These are phyloP conservation scores for Isabelozyma heimii DNA, from an alignment of 805 yeast genomes.

Conservation along the genomic window DNA sequence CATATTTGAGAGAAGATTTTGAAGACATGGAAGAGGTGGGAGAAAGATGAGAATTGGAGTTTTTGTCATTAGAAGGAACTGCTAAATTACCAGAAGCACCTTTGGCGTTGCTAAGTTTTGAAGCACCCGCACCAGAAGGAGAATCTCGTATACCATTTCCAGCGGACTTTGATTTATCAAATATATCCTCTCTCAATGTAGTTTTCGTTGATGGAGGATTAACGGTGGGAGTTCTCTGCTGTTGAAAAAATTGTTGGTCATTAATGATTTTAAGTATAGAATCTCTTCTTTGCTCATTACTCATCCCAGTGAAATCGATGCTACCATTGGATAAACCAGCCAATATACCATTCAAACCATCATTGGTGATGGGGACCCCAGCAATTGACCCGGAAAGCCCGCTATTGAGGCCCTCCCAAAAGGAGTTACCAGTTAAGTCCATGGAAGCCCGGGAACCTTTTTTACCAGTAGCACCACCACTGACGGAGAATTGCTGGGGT, in stretches of 20 bases:
- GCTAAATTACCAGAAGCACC: neutral
- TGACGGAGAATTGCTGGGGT: neutral
- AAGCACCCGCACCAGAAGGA: neutral
- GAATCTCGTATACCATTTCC: neutral
- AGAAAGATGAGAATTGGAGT: constrained; percentile 14
- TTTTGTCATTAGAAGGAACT: constrained; percentile 2
- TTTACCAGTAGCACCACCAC: neutral
- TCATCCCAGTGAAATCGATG: constrained; percentile 37
- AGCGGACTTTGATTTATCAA: constrained; percentile 16
- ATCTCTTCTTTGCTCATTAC: constrained; percentile 38
- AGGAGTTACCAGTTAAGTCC: constrained; percentile 16
- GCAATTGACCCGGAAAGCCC: constrained; percentile 25
- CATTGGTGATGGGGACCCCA: constrained; percentile 23
- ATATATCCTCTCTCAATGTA: constrained; percentile 37
- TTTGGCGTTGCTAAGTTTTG: neutral
- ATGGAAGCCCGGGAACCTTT: constrained; percentile 16
- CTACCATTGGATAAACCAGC: constrained; percentile 36
- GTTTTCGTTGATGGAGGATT: constrained; percentile 11
- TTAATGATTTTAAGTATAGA: constrained; percentile 35
- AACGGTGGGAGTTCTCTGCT: constrained; percentile 7
- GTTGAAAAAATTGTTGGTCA: constrained; percentile 23
- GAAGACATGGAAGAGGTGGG: constrained; percentile 38
- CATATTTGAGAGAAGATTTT: constrained; percentile 25
- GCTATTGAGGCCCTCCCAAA: constrained; percentile 24
- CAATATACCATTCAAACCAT: constrained; percentile 30